Conservation (phyloP, 108 stramenopile species). For the Nitzschia sp. region DNA sequence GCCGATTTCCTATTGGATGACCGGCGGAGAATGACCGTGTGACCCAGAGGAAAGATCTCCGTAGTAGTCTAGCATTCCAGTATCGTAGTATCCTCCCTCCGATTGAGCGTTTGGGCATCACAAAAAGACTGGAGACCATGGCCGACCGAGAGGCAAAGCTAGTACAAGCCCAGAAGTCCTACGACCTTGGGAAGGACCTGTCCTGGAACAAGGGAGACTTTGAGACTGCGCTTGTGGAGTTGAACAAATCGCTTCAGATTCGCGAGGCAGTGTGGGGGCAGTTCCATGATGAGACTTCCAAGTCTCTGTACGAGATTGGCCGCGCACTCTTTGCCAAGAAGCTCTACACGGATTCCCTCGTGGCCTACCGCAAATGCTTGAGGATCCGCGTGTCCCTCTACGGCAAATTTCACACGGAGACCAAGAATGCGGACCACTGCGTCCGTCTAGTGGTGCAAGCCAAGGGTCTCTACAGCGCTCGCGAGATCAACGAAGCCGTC, state of each 20-base stretch:
- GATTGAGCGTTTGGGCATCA: too few relatives aligned
- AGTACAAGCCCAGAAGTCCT: slow-evolving; percentile 39
- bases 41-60: neutral
- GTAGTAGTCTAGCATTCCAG: neutral
- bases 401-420: slow-evolving; percentile 44
- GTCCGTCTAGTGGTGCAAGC: slow-evolving; percentile 44
- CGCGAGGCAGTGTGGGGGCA: slow-evolving; percentile 39
- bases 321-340: slow-evolving; percentile 38
- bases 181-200: slow-evolving; percentile 41
- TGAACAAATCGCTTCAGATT: slow-evolving; percentile 36
- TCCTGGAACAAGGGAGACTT: slow-evolving; percentile 50
- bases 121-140: slow-evolving; percentile 18
- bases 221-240: slow-evolving; percentile 35
- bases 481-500: slow-evolving; percentile 42
- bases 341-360: slow-evolving; percentile 34
- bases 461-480: slow-evolving; percentile 41
- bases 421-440: slow-evolving; percentile 49
- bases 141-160: slow-evolving; percentile 44
- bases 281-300: slow-evolving; percentile 44
- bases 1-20: too few relatives aligned
- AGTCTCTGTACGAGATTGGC: slow-evolving; percentile 42
- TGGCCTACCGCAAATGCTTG: slow-evolving; percentile 38
- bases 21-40: neutral
- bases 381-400: slow-evolving; percentile 41
- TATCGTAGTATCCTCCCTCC: too few relatives aligned